Evolutionary conservation across 768 basidiomycete species (phyloP).

Genomic region (Clavaria fumosa): DNA sequence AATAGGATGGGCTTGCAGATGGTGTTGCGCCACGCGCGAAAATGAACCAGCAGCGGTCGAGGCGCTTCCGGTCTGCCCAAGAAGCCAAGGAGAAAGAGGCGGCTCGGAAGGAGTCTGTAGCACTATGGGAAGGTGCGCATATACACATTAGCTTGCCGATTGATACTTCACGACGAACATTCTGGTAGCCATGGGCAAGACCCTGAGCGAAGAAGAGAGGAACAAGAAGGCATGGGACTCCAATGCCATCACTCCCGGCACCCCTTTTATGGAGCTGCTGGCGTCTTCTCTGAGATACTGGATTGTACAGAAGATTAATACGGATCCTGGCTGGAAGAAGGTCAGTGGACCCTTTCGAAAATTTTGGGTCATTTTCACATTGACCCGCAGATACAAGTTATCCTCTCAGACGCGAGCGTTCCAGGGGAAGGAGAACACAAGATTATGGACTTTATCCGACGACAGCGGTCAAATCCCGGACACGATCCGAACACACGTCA

Average conservation of each 20-base stretch:
- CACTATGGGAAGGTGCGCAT: conserved; percentile 72
- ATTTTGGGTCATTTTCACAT: conserved; percentile 1
- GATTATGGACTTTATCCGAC: conserved; percentile 96
- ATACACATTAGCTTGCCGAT: not conserved
- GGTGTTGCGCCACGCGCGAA: conserved; percentile 97
- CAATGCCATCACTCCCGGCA: conserved; percentile 97
- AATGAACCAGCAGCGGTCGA: conserved; percentile 98
- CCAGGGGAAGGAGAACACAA: conserved; percentile 99
- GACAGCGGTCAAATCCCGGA: conserved; percentile 74
- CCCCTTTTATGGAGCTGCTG: conserved; percentile 93
- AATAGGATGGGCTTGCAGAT: conserved; percentile 31
- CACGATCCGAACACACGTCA: conserved; percentile 92
- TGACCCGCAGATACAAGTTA: conserved; percentile 62
- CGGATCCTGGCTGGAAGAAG: conserved; percentile 90
- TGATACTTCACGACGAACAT: conserved; percentile 1
- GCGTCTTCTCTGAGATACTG: conserved; percentile 85
- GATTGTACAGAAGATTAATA: conserved; percentile 91
- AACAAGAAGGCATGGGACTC: conserved; percentile 88
- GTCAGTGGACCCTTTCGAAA: conserved; percentile 33
- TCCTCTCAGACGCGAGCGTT: conserved; percentile 93
- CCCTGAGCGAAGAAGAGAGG: conserved; percentile 64
- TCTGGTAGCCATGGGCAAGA: conserved; percentile 82
- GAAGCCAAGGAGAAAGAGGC: conserved; percentile 92
- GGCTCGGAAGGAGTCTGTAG: conserved; percentile 66
- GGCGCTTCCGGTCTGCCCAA: conserved; percentile 89